A percentile compares a stretch with the other conserved stretches of the same genome.
phyloP scores from a whole-genome alignment of 495 filamentous ascomycete genomes.

The Xylaria venustula region DNA sequence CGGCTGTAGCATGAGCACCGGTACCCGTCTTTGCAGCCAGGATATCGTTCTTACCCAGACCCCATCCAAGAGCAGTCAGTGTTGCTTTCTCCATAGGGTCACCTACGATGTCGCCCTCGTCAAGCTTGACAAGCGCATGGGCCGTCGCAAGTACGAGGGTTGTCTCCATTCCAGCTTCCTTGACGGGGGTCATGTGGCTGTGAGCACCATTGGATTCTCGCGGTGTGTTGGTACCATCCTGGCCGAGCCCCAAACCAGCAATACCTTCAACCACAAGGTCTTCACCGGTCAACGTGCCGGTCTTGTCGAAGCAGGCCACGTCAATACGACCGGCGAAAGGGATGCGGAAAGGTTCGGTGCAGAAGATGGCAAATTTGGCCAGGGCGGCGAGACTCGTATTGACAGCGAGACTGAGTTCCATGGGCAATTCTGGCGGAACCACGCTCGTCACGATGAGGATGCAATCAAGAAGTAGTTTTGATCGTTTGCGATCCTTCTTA shows the following conservation, averaged over 20 bases:
- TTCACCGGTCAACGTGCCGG: constrained; percentile 93
- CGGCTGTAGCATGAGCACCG: constrained; percentile 44
- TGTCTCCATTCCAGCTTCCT: constrained; percentile 69
- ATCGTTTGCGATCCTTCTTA: constrained; percentile 86
- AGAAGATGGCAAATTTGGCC: constrained; percentile 95
- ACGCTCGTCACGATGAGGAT: constrained; percentile 97
- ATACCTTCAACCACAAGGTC: constrained; percentile 97
- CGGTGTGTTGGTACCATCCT: constrained; percentile 60
- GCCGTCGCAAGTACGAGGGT: constrained; percentile 93
- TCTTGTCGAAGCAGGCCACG: constrained; percentile 98
- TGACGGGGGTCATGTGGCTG: constrained; percentile 65
- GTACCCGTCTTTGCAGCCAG: constrained; percentile 57
- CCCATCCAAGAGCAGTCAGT: constrained; percentile 84
- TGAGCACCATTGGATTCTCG: constrained; percentile 75
- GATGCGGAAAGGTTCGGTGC: constrained; percentile 99
- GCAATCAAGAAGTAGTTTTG: constrained; percentile 95
- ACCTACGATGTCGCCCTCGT: constrained; percentile 95
- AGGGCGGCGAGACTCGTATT: constrained; percentile 97
- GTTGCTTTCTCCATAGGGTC: constrained; percentile 99
- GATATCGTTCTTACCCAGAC: constrained; percentile 80
- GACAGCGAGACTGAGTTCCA: constrained; percentile 96
- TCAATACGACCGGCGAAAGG: constrained; percentile 95
- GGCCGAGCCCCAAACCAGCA: constrained; percentile 76
- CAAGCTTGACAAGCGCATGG: constrained; percentile 90
- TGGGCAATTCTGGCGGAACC: constrained; percentile 94